phyloP scores from a whole-genome alignment of 2,329 filamentous ascomycete species.

The Fusarium circinatum region DNA sequence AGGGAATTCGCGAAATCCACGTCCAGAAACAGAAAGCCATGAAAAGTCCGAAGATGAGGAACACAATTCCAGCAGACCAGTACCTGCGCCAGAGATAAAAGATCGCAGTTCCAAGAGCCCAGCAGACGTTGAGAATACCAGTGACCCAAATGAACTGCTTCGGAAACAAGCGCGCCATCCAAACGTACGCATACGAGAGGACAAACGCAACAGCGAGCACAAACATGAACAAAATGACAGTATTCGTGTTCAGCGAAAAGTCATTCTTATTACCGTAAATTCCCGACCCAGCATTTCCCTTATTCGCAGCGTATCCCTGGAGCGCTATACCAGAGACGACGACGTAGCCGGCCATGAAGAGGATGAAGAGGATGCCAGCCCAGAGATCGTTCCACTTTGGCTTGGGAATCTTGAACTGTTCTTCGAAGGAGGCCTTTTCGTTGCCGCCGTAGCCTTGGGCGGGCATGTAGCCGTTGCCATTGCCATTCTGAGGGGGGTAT shows the following conservation, averaged over 20 bases:
- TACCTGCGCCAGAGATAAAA: conserved; percentile 84
- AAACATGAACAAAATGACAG: conserved; percentile 85
- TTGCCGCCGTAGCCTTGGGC: conserved; percentile 49
- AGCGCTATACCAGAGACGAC: conserved; percentile 81
- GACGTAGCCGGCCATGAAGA: conserved; percentile 77
- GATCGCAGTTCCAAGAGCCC: conserved; percentile 85
- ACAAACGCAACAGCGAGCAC: conserved; percentile 78
- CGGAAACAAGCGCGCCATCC: conserved; percentile 78
- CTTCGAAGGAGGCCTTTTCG: conserved; percentile 73
- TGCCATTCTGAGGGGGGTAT: conserved; percentile 43
- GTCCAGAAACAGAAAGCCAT: conserved; percentile 84
- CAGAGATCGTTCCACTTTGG: conserved; percentile 94
- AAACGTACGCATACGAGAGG: conserved; percentile 81
- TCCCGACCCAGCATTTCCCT: conserved; percentile 72
- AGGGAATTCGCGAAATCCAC: conserved; percentile 92
- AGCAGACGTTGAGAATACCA: conserved; percentile 85
- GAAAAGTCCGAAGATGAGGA: conserved; percentile 80
- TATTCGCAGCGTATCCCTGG: conserved; percentile 75
- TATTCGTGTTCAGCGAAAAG: conserved; percentile 81
- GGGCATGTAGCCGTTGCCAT: conserved; percentile 49
- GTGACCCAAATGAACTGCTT: conserved; percentile 95
- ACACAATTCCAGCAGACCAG: conserved; percentile 88
- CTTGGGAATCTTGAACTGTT: conserved; percentile 82
- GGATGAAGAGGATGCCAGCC: conserved; percentile 83
- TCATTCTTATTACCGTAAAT: conserved; percentile 77